Base-by-base conservation (phyloP, 305 asterid genomes). In the Petunia hybrid region DNA sequence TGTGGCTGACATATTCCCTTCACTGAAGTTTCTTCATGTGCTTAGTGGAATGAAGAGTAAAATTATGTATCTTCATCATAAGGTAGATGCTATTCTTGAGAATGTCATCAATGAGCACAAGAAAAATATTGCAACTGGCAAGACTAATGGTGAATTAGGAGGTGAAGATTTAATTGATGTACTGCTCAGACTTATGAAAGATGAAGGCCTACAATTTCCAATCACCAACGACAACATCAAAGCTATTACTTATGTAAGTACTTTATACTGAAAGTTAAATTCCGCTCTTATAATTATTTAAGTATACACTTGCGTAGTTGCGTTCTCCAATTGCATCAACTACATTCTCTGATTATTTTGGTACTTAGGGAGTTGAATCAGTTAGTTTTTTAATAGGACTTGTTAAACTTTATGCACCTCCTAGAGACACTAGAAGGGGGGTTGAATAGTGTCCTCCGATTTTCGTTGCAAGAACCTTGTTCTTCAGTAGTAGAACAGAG, bases 181-280 rank as follows among this genome's bases (percentile, higher is more conserved):
- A 39, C 76, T 84, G 3, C 39, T 84, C 31, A 48, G 43, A 7
- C 55, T 64, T 2, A 73, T 65, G 57, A 31, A 83, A 39, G 67
- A 53, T 4, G 48, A 61, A 43, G 70, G 57, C 10, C 38, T 64
- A 22, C 57, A 60, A 41, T 38, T 83, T 42, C 79, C 83, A 1
- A 45, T 83, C 78, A 83, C 83, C 56, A 66, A 69, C n/a, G 66
- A 64, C 62, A 76, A 80, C 74, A 80, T 83, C 80, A 83, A 83
- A 60, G 86, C 83, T 4, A 69, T 81, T 2, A 13, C 81, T 31
- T 9, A 77, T 77, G 87, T 81, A 5, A 56, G 82, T 55, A 22
- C 31, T 22, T 22, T 22, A 22, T 22, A 22, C 31, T 22, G 31
- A 0, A 22, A 22, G 31, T 22, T 22, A 22, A 22, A 22, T 22